Conservation (phyloP, 371 early-diverging fungal species). For the Circinella umbellata region DNA sequence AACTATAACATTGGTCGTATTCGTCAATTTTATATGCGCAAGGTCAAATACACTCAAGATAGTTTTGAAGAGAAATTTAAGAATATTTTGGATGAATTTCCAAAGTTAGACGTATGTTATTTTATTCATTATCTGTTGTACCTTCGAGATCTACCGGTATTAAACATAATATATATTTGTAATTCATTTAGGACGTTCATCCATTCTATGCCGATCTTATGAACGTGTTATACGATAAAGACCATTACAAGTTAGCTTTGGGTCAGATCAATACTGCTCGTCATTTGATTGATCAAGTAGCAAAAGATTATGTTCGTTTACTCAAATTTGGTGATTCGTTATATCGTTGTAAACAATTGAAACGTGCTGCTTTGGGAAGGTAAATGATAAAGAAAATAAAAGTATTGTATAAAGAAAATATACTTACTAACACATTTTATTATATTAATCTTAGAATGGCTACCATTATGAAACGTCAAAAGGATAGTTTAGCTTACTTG, state of each 20-base stretch:
- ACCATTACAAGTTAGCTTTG: conserved; percentile 99
- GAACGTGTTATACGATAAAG: conserved; percentile 99
- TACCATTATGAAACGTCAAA: conserved; percentile 99
- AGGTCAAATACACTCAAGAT: conserved; percentile 99
- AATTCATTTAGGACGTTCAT: conserved; percentile 88
- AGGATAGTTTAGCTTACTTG: conserved; percentile 97
- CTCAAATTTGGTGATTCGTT: conserved; percentile 99
- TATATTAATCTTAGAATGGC: conserved; percentile 82
- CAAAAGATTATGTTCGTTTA: conserved; percentile 97
- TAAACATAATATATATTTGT: neutral
- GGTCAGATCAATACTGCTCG: conserved; percentile 99
- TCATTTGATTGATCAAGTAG: conserved; percentile 95
- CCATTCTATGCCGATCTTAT: conserved; percentile 99
- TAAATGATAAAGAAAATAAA: conserved; percentile 13
- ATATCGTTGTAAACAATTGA: conserved; percentile 99
- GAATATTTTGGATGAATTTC: conserved; percentile 96
- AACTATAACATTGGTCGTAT: conserved; percentile 97
- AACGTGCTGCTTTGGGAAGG: conserved; percentile 93
- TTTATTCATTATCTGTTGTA: neutral
- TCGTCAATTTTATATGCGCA: conserved; percentile 99
- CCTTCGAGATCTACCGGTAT: neutral
- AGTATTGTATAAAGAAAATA: conserved; percentile 5
- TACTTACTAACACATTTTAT: neutral
- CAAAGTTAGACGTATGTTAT: conserved; percentile 92
- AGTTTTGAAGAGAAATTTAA: conserved; percentile 97